Percentiles rank a stretch among this genome's conserved stretches.
phyloP scores from a whole-genome alignment of 2,329 filamentous ascomycete genomes.

The Colletotrichum echinochloae region DNA sequence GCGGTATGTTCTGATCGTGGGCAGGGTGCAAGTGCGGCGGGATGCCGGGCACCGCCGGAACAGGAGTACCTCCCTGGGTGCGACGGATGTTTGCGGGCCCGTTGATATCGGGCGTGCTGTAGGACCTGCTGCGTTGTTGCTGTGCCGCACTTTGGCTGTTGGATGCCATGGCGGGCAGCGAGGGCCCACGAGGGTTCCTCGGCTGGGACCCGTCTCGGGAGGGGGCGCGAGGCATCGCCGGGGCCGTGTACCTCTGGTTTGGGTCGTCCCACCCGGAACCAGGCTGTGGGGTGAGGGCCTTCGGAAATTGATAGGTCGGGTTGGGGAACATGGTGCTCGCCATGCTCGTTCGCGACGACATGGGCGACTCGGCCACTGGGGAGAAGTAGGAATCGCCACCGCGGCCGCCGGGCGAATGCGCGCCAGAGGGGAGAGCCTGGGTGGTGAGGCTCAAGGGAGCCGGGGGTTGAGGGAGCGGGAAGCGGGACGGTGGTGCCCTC shows the following conservation, averaged over 20 bases:
- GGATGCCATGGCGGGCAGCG: constrained; percentile 77
- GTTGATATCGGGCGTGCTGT: constrained; percentile 95
- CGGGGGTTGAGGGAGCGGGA: constrained; percentile 72
- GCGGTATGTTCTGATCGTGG: constrained; percentile 74
- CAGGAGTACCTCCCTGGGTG: constrained; percentile 62
- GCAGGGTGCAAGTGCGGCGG: constrained; percentile 75
- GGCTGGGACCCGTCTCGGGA: constrained; percentile 80
- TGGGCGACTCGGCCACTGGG: constrained; percentile 82
- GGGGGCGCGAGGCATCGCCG: constrained; percentile 84
- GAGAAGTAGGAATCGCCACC: constrained; percentile 93
- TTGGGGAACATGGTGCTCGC: constrained; percentile 77
- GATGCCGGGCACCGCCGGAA: constrained; percentile 82
- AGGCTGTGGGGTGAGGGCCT: constrained; percentile 76
- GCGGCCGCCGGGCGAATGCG: constrained; percentile 71
- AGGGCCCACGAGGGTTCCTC: constrained; percentile 80
- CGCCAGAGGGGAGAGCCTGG: constrained; percentile 52
- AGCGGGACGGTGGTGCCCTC: constrained; percentile 75
- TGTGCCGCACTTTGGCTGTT: constrained; percentile 67
- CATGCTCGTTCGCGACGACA: constrained; percentile 79
- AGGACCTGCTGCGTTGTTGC: constrained; percentile 85
- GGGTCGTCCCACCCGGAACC: constrained; percentile 78
- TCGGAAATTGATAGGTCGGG: constrained; percentile 75
- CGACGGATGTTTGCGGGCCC: constrained; percentile 71
- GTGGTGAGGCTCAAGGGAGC: constrained; percentile 77
- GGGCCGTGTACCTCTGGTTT: constrained; percentile 86